Percentiles rank a stretch among this genome's conserved stretches.
phyloP scores from a whole-genome alignment of 305 asterid genomes.

The Nicotiana rustica region DNA sequence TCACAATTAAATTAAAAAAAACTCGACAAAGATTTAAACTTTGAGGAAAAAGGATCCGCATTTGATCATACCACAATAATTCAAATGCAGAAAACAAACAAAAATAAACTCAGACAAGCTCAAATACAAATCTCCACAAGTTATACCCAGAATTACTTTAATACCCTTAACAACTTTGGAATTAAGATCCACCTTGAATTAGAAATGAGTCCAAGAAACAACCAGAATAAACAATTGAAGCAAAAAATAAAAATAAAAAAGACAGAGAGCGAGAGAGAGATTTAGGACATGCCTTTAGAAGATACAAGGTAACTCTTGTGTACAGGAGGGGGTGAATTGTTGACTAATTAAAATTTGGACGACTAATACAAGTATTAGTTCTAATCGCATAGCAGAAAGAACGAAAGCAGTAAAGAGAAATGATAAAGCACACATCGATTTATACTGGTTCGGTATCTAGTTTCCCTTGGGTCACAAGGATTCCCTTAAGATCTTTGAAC shows the following conservation, averaged over 20 bases:
- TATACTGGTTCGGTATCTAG: too few relatives aligned
- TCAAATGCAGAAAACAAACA: not conserved
- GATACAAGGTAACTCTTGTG: not conserved
- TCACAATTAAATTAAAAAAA: not conserved
- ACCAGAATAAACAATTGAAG: not conserved
- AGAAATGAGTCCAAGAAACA: not conserved
- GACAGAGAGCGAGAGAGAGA: not conserved
- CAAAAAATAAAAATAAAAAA: not conserved
- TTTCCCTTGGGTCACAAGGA: too few relatives aligned
- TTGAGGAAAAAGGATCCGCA: not conserved
- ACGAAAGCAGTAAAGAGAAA: too few relatives aligned
- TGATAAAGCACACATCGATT: too few relatives aligned
- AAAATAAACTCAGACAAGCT: not conserved
- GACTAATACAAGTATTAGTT: too few relatives aligned
- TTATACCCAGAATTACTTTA: not conserved
- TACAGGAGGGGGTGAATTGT: too few relatives aligned
- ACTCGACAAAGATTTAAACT: not conserved
- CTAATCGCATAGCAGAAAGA: too few relatives aligned
- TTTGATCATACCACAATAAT: conserved; percentile 11
- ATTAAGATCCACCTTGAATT: not conserved
- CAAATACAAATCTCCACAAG: not conserved
- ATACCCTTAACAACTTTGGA: not conserved
- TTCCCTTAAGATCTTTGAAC: too few relatives aligned
- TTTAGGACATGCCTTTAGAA: conserved; percentile 10
- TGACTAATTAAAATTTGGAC: too few relatives aligned